These are phyloP conservation scores for Pinus taeda DNA, from an alignment of 75 land plant species.

Conservation along the genomic window DNA sequence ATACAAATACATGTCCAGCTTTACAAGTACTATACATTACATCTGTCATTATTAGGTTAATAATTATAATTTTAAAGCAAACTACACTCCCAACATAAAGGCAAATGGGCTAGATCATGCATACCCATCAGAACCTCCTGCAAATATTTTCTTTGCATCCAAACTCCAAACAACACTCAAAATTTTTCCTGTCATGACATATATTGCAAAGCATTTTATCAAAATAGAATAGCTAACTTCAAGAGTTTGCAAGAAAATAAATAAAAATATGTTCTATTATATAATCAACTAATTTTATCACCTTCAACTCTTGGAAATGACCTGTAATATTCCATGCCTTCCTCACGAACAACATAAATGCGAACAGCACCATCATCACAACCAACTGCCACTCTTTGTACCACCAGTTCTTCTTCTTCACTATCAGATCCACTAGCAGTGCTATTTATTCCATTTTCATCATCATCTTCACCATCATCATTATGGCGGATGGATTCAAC, in stretches of 20 bases:
- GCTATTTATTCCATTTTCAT: slow-evolving; percentile 19
- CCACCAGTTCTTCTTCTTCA: slow-evolving; percentile 18
- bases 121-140: slow-evolving; percentile 99
- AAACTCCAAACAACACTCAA: slow-evolving; percentile 88
- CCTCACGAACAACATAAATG: slow-evolving; percentile 50
- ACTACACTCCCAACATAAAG: too few species aligned
- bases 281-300: slow-evolving; percentile 24
- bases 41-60: too few species aligned
- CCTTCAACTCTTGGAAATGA: slow-evolving; percentile 94
- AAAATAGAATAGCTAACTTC: neutral
- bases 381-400: slow-evolving; percentile 63
- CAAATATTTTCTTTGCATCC: slow-evolving; percentile 54
- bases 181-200: slow-evolving; percentile 56
- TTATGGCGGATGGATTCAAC: neutral
- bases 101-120: slow-evolving; percentile 1
- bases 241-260: neutral
- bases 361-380: slow-evolving; percentile 98
- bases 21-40: too few species aligned
- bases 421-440: slow-evolving; percentile 15
- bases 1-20: too few species aligned
- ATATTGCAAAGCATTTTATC: neutral
- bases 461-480: slow-evolving; percentile 23
- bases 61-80: too few species aligned
- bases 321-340: slow-evolving; percentile 44
- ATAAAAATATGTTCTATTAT: neutral